Base-by-base conservation (phyloP, 768 basidiomycete species). In the Tremella yokohamensis region DNA sequence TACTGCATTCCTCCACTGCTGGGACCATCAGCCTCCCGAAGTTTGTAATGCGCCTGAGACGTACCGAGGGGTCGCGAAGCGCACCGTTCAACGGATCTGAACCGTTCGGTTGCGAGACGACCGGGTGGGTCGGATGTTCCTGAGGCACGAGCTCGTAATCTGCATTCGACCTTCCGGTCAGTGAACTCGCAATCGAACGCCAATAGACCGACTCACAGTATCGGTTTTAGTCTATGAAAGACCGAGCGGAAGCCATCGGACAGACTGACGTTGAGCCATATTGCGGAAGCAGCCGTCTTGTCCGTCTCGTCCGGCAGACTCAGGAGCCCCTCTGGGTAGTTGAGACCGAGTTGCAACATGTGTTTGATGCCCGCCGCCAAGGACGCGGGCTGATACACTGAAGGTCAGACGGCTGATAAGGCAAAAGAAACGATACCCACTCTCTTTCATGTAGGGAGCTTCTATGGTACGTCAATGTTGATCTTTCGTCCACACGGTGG, bases 211-310 rank as follows among this genome's bases (percentile, higher is more conserved):
- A 48, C 54, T 47, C 39, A 84, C 79, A 92, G 79, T 66, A 87
- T 81, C 7, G 90, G 89, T 77, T 90, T 90, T 62, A 86, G 82
- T 60, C 89, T 84, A 78, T 90, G 89, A 76, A 90, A 91, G 29
- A 85, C 84, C 26, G 89, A 83, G 24, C 84, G 84, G 77, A 87
- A 90, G 7, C 89, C 88, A 69, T 96, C 92, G 34, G 83, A 60
- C 18, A 72, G 51, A 75, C 87, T 88, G 8, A 90, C 86, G 84
- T 91, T 87, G 90, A 91, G 93, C 87, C 90, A 92, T 1, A 90
- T 87, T 70, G 90, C 91, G 52, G 66, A 60, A 13, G 65, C 56
- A 38, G 64, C 56, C 9, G 60, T 60, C 3, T 69, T 51, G 12
- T 62, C 55, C 18, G 65, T 59, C 39, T 60, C 57, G 37, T 72